Base-by-base conservation (phyloP, 768 basidiomycete genomes). In the Lyophyllum atratum region DNA sequence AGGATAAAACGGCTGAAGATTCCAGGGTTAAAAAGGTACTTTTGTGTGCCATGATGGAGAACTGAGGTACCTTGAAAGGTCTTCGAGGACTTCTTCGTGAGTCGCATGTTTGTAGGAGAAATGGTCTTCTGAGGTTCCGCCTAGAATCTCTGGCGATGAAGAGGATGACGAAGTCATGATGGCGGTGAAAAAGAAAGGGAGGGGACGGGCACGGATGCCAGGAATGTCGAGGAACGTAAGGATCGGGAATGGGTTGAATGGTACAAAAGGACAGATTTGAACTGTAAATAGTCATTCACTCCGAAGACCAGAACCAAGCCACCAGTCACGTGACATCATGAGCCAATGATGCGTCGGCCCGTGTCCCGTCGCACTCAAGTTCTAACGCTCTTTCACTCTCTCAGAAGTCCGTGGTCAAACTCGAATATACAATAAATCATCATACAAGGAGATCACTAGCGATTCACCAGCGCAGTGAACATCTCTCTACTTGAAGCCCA, bases 81-180 rank as follows among this genome's bases (percentile, higher is more conserved):
- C 93, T 69, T 95, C 93, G 51, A 95, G 82, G 53, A 93, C 90
- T 72, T 95, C 91, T 22, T 92, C 90, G 60, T 91, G 86, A 39
- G 85, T 85, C 59, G 87, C 86, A 73, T 87, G 80, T 68, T 89
- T 87, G 73, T 89, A 89, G 33, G 81, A 81, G 68, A 81, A 82
- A 24, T 68, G 70, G 56, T 61, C 65, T 58, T 70, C 70, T 19
- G 72, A 62, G 53, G 77, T 74, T 58, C 71, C 56, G 45, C 67
- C 66, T 56, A 80, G 71, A 61, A 88, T 83, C 78, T 91, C 89
- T 60, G 89, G 88, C 42, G 89, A 90, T 59, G 89, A 90, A 28
- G 87, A 88, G 7, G 89, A 89, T 45, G 89, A 89, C 26, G 88
- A 88, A 29, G 87, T 78, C 90, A 91, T 92, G 58, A 61, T 34